Conservation (phyloP, 257 asterid species). For the Haberlea rhodopensis region DNA sequence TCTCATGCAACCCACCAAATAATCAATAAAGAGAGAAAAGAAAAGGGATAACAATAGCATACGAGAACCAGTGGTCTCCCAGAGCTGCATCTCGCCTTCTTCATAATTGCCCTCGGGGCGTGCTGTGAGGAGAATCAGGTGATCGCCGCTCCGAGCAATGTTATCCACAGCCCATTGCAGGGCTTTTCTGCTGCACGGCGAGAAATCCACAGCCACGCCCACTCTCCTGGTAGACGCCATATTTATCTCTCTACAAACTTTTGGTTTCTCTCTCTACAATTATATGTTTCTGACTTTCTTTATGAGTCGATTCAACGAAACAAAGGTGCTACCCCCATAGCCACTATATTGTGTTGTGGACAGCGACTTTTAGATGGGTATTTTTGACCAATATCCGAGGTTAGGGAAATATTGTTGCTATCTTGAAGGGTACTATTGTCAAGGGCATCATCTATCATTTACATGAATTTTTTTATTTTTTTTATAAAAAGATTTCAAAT, state of each 20-base stretch:
- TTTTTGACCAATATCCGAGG: too few species aligned
- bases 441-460: too few species aligned
- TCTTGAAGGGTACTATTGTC: too few species aligned
- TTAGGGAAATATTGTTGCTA: too few species aligned
- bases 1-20: neutral
- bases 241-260: too few species aligned
- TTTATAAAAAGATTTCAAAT: too few species aligned
- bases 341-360: too few species aligned
- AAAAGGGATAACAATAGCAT: slow-evolving; percentile 26
- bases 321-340: too few species aligned
- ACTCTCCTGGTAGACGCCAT: neutral
- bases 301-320: neutral
- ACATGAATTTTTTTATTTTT: too few species aligned
- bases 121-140: slow-evolving; percentile 57
- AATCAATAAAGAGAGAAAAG: neutral
- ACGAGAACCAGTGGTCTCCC: slow-evolving; percentile 97
- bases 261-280: neutral
- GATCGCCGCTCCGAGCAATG: slow-evolving; percentile 63
- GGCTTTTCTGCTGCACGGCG: slow-evolving; percentile 54
- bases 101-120: slow-evolving; percentile 73
- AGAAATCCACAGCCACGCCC: neutral
- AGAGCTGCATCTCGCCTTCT: slow-evolving; percentile 88
- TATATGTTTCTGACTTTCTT: neutral
- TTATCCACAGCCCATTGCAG: slow-evolving; percentile 71
- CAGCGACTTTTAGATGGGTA: too few species aligned